Evolutionary conservation across 108 stramenopile genomes (phyloP).

Genomic region (Licmophora abbreviata): DNA sequence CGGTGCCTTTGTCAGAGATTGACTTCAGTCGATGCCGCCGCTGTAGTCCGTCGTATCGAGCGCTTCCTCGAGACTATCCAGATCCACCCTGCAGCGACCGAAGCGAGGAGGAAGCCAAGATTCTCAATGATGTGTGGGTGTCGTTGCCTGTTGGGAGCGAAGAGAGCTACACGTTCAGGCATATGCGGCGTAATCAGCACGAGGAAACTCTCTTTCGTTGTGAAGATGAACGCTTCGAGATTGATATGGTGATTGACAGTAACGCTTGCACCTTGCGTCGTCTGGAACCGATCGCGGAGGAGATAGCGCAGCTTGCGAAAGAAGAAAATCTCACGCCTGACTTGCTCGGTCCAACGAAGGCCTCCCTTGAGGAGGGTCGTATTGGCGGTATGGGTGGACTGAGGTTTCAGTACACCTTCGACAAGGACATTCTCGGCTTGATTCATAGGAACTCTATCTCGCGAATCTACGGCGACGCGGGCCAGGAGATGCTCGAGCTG

Average conservation of each 20-base stretch:
- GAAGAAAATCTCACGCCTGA: slow-evolving; percentile 29
- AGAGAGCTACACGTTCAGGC: slow-evolving; percentile 93
- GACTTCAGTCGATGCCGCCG: slow-evolving; percentile 84
- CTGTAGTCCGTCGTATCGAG: slow-evolving; percentile 92
- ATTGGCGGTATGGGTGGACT: slow-evolving; percentile 55
- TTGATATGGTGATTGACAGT: slow-evolving; percentile 98
- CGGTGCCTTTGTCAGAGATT: slow-evolving; percentile 84
- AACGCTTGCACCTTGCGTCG: slow-evolving; percentile 79
- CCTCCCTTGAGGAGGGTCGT: slow-evolving; percentile 14
- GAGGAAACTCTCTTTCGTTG: slow-evolving; percentile 94
- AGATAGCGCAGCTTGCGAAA: slow-evolving; percentile 68
- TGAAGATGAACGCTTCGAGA: slow-evolving; percentile 99
- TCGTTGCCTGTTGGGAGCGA: slow-evolving; percentile 94
- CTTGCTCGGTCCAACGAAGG: slow-evolving; percentile 10
- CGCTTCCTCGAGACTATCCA: slow-evolving; percentile 91
- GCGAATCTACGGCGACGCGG: slow-evolving; percentile 93
- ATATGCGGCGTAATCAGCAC: slow-evolving; percentile 93
- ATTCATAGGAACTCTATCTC: slow-evolving; percentile 93
- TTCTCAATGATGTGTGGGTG: slow-evolving; percentile 96
- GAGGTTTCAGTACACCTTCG: slow-evolving; percentile 69
- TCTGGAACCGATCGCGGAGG: slow-evolving; percentile 92
- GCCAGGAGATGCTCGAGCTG: slow-evolving; percentile 89
- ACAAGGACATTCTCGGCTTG: slow-evolving; percentile 72
- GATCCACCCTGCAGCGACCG: slow-evolving; percentile 88
- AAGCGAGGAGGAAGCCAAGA: slow-evolving; percentile 62